These are phyloP conservation scores for Emergomyces africanus DNA, from an alignment of 2,329 filamentous ascomycete genomes.

Conservation along the genomic window DNA sequence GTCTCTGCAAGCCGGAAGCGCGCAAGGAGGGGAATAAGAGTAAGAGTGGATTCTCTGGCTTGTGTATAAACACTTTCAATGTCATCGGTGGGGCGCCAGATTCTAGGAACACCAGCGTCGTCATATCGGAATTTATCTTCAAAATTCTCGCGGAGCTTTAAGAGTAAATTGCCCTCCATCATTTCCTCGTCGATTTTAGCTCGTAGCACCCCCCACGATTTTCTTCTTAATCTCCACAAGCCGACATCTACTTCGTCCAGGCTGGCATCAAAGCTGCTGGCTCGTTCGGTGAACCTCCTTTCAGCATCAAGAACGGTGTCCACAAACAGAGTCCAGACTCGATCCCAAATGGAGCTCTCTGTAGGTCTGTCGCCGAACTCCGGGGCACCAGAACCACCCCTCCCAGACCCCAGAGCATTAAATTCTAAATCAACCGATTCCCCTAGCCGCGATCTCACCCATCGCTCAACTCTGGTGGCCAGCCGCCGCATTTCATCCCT, in stretches of 20 bases:
- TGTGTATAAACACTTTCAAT: constrained; percentile 93
- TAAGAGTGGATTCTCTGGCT: constrained; percentile 82
- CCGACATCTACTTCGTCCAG: constrained; percentile 84
- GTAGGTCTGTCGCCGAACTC: constrained; percentile 61
- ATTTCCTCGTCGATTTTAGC: constrained; percentile 94
- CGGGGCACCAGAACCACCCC: constrained; percentile 68
- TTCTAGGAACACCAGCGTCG: constrained; percentile 81
- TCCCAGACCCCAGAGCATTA: constrained; percentile 84
- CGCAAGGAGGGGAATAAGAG: constrained; percentile 77
- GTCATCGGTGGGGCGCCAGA: constrained; percentile 94
- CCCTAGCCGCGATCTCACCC: constrained; percentile 76
- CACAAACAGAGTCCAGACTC: constrained; percentile 79
- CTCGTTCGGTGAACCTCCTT: constrained; percentile 70
- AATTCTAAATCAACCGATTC: constrained; percentile 89
- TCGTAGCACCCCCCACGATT: constrained; percentile 84
- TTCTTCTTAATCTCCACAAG: constrained; percentile 80
- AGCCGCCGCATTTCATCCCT: constrained; percentile 94
- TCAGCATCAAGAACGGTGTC: constrained; percentile 77
- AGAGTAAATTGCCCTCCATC: constrained; percentile 89
- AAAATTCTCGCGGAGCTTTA: constrained; percentile 96
- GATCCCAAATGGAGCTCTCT: constrained; percentile 90
- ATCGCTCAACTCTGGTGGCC: constrained; percentile 81
- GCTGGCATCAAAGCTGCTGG: constrained; percentile 86
- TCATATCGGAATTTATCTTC: constrained; percentile 99
- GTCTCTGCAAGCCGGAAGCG: constrained; percentile 68